Percentiles rank a stretch among this genome's conserved stretches.
These are phyloP conservation scores for Xanthoconium separans DNA, from an alignment of 1,284 basidiomycete species.

Conservation along the genomic window DNA sequence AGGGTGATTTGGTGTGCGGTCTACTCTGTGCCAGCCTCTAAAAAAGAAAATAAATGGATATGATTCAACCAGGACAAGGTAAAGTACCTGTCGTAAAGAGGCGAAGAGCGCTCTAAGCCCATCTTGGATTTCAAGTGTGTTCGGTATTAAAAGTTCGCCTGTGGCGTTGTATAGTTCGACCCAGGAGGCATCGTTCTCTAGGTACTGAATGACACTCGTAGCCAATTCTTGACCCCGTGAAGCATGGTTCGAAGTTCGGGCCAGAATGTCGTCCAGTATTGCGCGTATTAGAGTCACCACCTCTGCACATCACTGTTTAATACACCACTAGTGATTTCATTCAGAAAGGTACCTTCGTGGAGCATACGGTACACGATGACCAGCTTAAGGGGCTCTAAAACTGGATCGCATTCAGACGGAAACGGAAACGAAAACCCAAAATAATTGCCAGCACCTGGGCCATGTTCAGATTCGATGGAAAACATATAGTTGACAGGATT, in stretches of 20 bases:
- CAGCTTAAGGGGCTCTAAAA: constrained; percentile 61
- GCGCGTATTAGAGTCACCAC: constrained; percentile 57
- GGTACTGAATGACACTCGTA: constrained; percentile 51
- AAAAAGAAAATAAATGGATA: not conserved
- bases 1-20: constrained; percentile 5
- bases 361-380: constrained; percentile 70
- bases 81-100: constrained; percentile 41
- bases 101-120: constrained; percentile 40
- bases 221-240: constrained; percentile 39
- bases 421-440: not conserved
- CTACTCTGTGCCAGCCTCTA: constrained; percentile 26
- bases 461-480: constrained; percentile 57
- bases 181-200: constrained; percentile 65
- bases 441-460: constrained; percentile 46
- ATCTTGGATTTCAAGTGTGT: constrained; percentile 34
- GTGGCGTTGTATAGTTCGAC: constrained; percentile 65
- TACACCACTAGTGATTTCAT: constrained; percentile 1
- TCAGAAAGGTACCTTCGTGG: constrained; percentile 57
- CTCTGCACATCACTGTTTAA: constrained; percentile 41
- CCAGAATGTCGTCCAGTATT: constrained; percentile 44
- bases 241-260: constrained; percentile 32
- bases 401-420: constrained; percentile 34
- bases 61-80: not conserved
- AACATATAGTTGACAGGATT: constrained; percentile 75
- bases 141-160: constrained; percentile 62